Conservation (phyloP, 2,329 filamentous ascomycete genomes). For the Neonectria ditissima region DNA sequence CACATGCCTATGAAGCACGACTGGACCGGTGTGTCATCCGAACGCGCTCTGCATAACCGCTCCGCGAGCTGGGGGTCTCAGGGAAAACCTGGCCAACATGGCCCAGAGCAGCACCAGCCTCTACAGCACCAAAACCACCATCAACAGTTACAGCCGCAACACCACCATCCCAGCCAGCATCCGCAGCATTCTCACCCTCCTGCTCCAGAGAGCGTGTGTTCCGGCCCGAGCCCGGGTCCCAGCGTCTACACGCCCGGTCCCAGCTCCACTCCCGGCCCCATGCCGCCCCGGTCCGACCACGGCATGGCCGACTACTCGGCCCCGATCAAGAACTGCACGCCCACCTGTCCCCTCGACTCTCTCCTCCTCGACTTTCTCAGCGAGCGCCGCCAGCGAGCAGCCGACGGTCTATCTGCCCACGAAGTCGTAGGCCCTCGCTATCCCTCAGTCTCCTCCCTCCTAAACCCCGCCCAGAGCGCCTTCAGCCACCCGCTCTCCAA, state of each 20-base stretch:
- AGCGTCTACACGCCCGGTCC: slow-evolving; percentile 28
- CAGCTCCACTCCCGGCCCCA: slow-evolving; percentile 25
- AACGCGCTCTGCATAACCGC: slow-evolving; percentile 40
- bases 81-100: slow-evolving; percentile 30
- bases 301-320: slow-evolving; percentile 40
- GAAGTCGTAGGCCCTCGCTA: slow-evolving; percentile 82
- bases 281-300: slow-evolving; percentile 36
- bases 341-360: slow-evolving; percentile 82
- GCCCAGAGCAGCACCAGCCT: slow-evolving; percentile 36
- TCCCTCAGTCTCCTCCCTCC: slow-evolving; percentile 81
- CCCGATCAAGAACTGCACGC: slow-evolving; percentile 68
- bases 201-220: slow-evolving; percentile 37
- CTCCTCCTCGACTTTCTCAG: slow-evolving; percentile 85
- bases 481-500: slow-evolving; percentile 83
- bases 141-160: slow-evolving; percentile 16
- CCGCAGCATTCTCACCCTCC: slow-evolving; percentile 31
- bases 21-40: slow-evolving; percentile 52
- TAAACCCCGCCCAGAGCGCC: slow-evolving; percentile 74
- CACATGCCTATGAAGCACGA: slow-evolving; percentile 65
- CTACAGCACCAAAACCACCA: slow-evolving; percentile 21
- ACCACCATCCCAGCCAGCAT: slow-evolving; percentile 23
- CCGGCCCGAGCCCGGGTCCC: slow-evolving; percentile 36
- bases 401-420: slow-evolving; percentile 71
- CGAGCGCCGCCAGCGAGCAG: slow-evolving; percentile 73
- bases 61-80: slow-evolving; percentile 42